A percentile compares a stretch with the other conserved stretches of the same genome.
phyloP scores from a whole-genome alignment of 177 flowering plant genomes.

The Vitis hybrid region DNA sequence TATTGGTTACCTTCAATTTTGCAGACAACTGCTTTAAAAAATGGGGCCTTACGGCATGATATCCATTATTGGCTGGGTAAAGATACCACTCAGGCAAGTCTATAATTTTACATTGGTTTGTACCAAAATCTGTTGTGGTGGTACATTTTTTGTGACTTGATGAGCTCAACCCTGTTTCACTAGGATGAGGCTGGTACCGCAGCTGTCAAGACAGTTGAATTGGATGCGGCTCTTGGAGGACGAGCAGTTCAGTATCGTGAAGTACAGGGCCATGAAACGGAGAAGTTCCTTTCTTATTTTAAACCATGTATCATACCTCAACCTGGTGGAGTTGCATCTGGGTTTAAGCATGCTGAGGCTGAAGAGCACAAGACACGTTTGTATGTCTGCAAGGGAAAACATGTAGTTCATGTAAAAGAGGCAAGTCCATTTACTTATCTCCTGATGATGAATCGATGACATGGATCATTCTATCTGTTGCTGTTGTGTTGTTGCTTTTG shows the following conservation, averaged over 20 bases:
- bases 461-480: neutral
- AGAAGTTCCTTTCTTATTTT: constrained; percentile 92
- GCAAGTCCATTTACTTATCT: constrained; percentile 42
- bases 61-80: constrained; percentile 99
- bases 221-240: constrained; percentile 99
- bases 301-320: constrained; percentile 97
- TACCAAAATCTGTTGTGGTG: neutral
- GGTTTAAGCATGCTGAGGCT: constrained; percentile 81
- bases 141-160: constrained; percentile 6
- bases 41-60: constrained; percentile 89
- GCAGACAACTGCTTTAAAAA: constrained; percentile 88
- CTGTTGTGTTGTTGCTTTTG: too few species aligned
- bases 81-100: constrained; percentile 86
- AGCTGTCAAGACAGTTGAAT: constrained; percentile 90
- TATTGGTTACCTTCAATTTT: constrained; percentile 4
- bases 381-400: constrained; percentile 88
- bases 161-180: constrained; percentile 14
- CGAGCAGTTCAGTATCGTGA: constrained; percentile 99
- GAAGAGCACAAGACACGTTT: constrained; percentile 77
- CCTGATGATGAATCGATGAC: neutral
- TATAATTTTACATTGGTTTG: neutral
- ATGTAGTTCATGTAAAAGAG: constrained; percentile 96
- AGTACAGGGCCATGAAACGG: constrained; percentile 97
- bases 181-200: constrained; percentile 99
- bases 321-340: constrained; percentile 94